Evolutionary conservation across 1,284 basidiomycete genomes (phyloP), one percentile per base, ranked within the genome.

Genomic region (Dichomitus squalens): DNA sequence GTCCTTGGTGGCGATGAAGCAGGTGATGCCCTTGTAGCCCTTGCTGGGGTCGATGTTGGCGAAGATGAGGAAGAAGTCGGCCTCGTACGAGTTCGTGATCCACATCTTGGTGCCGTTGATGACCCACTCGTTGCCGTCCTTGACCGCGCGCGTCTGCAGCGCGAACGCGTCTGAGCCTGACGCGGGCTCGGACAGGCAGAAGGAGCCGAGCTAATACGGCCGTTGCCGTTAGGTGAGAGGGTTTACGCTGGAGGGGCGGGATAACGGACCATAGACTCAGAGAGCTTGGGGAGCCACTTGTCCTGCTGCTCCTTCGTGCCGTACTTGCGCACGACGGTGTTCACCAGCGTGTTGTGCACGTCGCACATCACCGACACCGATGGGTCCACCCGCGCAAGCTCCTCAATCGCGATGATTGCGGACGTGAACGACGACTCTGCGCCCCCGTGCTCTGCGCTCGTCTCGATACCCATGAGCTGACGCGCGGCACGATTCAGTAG

Each of bases 1-100:
- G 63, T 96, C 93, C 75, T 95, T 97, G 53, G 94, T 95, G 25
- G 95, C 92, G 55, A 96, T 81, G 76, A 99, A 99, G 72, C 96
- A 98, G 20, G 95, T 96, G 74, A 99, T 99, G 35, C 96, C 96
- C 77, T 98, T 99, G 85, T 99, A 99, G 1, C 97, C 96, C 73
- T 96, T 95, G 66, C 85, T 90, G 0, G 94, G 90, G 75, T 98
- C 95, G 41, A 93, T 70, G 67, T 95, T 98, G 56, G 97, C 97
- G 65, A 99, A 99, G 49, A 99, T 91, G 57, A 93, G 84, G 79
- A 92, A 93, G 61, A 98, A 85, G 55, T 95, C 95, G 5, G 97
- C 97, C 75, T 99, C 96, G 61, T 88, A 87, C 7, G 94, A 95
- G 80, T 99, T 99, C 47, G 97, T 98, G 69, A 99, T 99, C 96